Evolutionary conservation across 805 yeast genomes (phyloP), one percentile per base, ranked within the genome.

Genomic region (Saccharomycopsis microspora): DNA sequence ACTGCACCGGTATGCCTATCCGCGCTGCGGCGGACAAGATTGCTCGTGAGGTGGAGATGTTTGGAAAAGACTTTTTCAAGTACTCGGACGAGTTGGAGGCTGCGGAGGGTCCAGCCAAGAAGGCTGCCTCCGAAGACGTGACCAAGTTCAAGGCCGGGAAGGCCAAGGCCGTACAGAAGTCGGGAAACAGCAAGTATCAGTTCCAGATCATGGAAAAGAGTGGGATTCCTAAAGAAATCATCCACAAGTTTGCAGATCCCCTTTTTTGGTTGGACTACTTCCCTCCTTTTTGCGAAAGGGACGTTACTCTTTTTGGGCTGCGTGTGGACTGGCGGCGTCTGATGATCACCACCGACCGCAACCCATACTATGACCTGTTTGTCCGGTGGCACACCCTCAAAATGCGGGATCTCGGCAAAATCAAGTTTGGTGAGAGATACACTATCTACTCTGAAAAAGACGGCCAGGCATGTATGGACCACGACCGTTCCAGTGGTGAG

Each of bases 381-480:
- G 81, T 90, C 49, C 80, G 90, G 72, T 93, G 98, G 98, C 96
- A 88, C 68, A 85, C 93, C 79, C 86, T 82, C 68, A 73, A 82
- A 62, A 78, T 93, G 64, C 85, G 80, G 70, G 88, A 78, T 42
- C 68, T 74, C 50, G 95, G 90, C 55, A 90, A 87, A 69, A 88
- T 93, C 70, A 93, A 90, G 72, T 93, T 93, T 58, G 98, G 98
- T 66, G 95, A 90, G 72, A 82, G 98, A 70, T 86, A 88, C 73
- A 93, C 98, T 56, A 86, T 93, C 60, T 93, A 86, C 70, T 89
- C 97, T 39, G 95, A 88, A 63, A 90, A 85, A 69, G 98, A 93
- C 68, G 97, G 97, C 55, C 98, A 93, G 73, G 94, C 98, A 38
- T 93, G 98, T 74, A 89, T 93, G 90, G 98, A 93, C 67, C 98